These are phyloP conservation scores for Dendrobium officinale DNA, from an alignment of 106 monocot genomes.

Conservation along the genomic window DNA sequence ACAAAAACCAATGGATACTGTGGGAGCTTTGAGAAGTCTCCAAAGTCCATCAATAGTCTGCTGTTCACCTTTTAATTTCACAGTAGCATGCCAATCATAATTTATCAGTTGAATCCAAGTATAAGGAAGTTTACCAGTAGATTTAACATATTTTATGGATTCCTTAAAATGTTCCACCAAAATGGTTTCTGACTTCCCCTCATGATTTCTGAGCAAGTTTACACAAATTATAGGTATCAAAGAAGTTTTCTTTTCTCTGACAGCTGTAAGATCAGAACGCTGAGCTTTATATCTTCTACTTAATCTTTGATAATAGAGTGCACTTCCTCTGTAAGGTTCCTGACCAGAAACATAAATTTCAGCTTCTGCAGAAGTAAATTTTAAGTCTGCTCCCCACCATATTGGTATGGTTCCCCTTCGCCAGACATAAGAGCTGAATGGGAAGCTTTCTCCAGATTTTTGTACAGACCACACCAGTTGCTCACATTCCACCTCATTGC, in stretches of 20 bases:
- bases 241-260: conserved; percentile 65
- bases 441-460: conserved; percentile 36
- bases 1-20: conserved; percentile 67
- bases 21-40: conserved; percentile 77
- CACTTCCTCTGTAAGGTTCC: conserved; percentile 85
- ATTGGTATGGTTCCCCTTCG: conserved; percentile 96
- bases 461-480: conserved; percentile 80
- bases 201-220: conserved; percentile 74
- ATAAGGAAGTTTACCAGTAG: conserved; percentile 48
- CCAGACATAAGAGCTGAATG: conserved; percentile 87
- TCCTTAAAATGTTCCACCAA: conserved; percentile 83
- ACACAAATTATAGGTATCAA: conserved; percentile 83
- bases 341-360: conserved; percentile 89
- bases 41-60: conserved; percentile 84
- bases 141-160: conserved; percentile 51
- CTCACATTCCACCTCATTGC: conserved; percentile 99
- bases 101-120: conserved; percentile 83
- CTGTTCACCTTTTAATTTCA: conserved; percentile 82
- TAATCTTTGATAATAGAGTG: conserved; percentile 77
- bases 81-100: conserved; percentile 98
- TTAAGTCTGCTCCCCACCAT: conserved; percentile 99
- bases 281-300: conserved; percentile 73
- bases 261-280: conserved; percentile 25
- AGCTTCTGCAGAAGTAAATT: conserved; percentile 75
- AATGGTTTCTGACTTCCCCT: conserved; percentile 79